Evolutionary conservation across 2,329 filamentous ascomycete species (phyloP).

Genomic region (Epichloe bromicola): DNA sequence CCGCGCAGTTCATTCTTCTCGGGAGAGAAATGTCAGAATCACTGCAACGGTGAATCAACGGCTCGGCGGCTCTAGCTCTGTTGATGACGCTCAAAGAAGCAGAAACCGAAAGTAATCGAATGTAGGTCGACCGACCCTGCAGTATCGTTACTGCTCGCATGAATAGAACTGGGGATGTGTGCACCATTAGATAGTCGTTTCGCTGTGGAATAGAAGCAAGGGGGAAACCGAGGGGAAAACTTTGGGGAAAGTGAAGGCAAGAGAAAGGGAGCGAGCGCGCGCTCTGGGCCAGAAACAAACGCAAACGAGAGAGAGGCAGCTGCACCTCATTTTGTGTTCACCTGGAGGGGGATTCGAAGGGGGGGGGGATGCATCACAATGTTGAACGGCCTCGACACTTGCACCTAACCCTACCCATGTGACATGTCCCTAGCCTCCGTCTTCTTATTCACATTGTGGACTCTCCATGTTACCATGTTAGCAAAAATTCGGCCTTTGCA

Average conservation of each 20-base stretch:
- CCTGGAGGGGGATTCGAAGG: background rate
- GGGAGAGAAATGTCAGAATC: background rate
- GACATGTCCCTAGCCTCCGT: too few relatives aligned
- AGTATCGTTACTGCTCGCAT: background rate
- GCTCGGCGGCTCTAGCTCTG: background rate
- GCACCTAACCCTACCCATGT: too few relatives aligned
- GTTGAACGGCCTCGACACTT: background rate
- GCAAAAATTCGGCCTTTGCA: too few relatives aligned
- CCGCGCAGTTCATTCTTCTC: background rate
- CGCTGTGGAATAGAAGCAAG: background rate
- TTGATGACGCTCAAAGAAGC: background rate
- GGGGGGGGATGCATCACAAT: background rate
- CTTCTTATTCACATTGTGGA: too few relatives aligned
- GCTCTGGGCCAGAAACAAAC: background rate
- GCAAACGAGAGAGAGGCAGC: background rate
- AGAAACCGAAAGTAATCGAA: background rate
- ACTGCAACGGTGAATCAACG: background rate
- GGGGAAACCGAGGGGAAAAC: background rate
- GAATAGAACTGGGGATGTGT: background rate
- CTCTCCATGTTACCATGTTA: too few relatives aligned
- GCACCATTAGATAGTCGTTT: too few relatives aligned
- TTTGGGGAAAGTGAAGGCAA: background rate
- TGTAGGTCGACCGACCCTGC: background rate
- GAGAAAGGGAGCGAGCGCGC: background rate
- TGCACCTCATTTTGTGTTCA: background rate